Percentiles rank a stretch among this genome's conserved stretches.
Evolutionary conservation across 257 asterid species (phyloP).

Genomic region (Solanum corneliomulleri): DNA sequence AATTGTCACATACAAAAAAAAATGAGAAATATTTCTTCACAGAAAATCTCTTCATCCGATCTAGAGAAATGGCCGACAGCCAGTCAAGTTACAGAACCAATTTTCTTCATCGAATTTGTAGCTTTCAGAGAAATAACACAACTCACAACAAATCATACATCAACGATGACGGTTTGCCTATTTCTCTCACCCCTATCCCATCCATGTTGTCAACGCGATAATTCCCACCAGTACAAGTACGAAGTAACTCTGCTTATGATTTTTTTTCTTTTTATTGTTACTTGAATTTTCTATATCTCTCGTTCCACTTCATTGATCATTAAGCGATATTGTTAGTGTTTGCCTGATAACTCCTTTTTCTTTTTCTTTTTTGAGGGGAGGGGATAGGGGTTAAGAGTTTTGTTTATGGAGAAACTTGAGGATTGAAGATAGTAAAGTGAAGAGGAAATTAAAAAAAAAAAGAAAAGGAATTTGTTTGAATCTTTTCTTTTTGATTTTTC

Average conservation of each 20-base stretch:
- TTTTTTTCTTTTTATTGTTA: not conserved
- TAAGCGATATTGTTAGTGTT: not conserved
- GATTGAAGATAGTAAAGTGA: not conserved
- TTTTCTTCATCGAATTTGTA: not conserved
- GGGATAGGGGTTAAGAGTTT: not conserved
- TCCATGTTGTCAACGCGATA: not conserved
- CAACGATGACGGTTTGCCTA: not conserved
- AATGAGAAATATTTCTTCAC: not conserved
- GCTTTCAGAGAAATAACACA: not conserved
- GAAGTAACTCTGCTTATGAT: not conserved
- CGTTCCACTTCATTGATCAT: not conserved
- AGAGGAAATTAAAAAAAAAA: not conserved
- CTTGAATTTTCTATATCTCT: not conserved
- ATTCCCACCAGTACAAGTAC: not conserved
- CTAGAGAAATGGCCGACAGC: not conserved
- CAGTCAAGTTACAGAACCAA: not conserved
- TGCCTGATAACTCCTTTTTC: not conserved
- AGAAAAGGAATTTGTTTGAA: not conserved
- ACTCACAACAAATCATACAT: not conserved
- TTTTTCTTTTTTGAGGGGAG: not conserved
- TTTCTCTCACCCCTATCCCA: not conserved
- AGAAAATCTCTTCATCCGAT: not conserved
- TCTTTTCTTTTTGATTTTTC: not conserved
- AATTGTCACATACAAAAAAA: not conserved
- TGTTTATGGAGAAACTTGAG: not conserved